Conservation (phyloP, 192 early-diverging fungal genomes). For the Backusella macrospora region DNA sequence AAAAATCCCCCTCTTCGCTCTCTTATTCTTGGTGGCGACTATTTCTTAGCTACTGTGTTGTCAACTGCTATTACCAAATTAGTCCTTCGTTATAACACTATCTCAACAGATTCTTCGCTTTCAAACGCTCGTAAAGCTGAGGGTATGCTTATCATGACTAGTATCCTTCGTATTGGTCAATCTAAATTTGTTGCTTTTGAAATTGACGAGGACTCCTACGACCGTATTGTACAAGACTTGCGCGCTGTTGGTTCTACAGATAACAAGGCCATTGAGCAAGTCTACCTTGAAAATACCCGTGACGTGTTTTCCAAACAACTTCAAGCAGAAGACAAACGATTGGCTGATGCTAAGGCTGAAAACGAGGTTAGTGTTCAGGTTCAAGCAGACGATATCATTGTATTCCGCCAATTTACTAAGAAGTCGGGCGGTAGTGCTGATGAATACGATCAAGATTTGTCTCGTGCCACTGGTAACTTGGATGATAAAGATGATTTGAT, state of each 20-base stretch:
- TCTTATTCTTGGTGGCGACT: constrained; percentile 91
- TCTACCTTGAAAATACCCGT: constrained; percentile 61
- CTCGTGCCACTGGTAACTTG: constrained; percentile 76
- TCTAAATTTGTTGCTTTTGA: constrained; percentile 81
- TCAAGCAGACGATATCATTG: constrained; percentile 88
- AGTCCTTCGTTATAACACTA: constrained; percentile 73
- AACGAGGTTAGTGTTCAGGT: constrained; percentile 66
- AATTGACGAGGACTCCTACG: constrained; percentile 97
- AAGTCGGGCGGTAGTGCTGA: constrained; percentile 63
- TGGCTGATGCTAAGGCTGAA: constrained; percentile 66
- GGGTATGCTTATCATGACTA: constrained; percentile 97
- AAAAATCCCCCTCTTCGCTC: constrained; percentile 76
- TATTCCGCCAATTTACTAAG: constrained; percentile 86
- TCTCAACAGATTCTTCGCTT: constrained; percentile 49
- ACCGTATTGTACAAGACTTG: constrained; percentile 89
- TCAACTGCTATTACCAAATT: constrained; percentile 90
- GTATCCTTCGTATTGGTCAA: constrained; percentile 91
- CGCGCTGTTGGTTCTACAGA: constrained; percentile 68
- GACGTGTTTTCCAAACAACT: constrained; percentile 67
- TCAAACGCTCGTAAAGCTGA: constrained; percentile 90
- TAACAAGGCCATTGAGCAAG: constrained; percentile 57
- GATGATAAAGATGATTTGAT: constrained; percentile 77
- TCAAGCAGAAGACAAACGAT: constrained; percentile 64
- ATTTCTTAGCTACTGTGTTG: constrained; percentile 86
- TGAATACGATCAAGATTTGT: constrained; percentile 89